phyloP scores from a whole-genome alignment of 805 yeast genomes.

The Pichia paraexigua region DNA sequence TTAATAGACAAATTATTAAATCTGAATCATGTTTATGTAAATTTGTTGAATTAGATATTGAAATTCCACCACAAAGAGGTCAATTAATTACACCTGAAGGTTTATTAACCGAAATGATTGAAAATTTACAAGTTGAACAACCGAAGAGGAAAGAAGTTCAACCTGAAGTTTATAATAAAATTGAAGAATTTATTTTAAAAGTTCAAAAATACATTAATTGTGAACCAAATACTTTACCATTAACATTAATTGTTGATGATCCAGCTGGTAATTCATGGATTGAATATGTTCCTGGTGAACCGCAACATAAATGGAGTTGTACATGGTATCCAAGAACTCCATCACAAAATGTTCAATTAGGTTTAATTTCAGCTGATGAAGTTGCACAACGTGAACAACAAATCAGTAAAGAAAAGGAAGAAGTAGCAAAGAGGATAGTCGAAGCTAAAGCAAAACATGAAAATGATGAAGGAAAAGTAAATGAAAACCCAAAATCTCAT shows the following conservation, averaged over 20 bases:
- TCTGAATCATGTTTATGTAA: slow-evolving; percentile 76
- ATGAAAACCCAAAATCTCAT: slow-evolving; percentile 20
- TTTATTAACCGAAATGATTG: slow-evolving; percentile 70
- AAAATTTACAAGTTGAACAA: slow-evolving; percentile 75
- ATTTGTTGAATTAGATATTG: slow-evolving; percentile 80
- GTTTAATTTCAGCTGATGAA: slow-evolving; percentile 65
- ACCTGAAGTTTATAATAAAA: slow-evolving; percentile 69
- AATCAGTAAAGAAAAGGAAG: slow-evolving; percentile 10
- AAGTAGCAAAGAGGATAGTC: slow-evolving; percentile 12
- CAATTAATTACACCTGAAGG: slow-evolving; percentile 93
- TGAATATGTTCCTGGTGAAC: slow-evolving; percentile 78
- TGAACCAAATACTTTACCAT: slow-evolving; percentile 59
- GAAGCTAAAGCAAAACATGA: slow-evolving; percentile 20
- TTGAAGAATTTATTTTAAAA: slow-evolving; percentile 57
- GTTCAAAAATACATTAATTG: slow-evolving; percentile 58
- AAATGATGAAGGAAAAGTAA: slow-evolving; percentile 26
- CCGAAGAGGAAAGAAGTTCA: slow-evolving; percentile 65
- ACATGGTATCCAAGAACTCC: slow-evolving; percentile 75
- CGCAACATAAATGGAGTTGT: slow-evolving; percentile 85
- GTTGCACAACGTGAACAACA: slow-evolving; percentile 44
- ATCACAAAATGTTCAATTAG: slow-evolving; percentile 80
- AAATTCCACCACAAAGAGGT: slow-evolving; percentile 92
- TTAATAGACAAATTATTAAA: slow-evolving; percentile 87
- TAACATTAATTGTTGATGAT: slow-evolving; percentile 77
- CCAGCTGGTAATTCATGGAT: slow-evolving; percentile 98